phyloP scores from a whole-genome alignment of 2,329 filamentous ascomycete species.

The Dryadomyces sulphureus region DNA sequence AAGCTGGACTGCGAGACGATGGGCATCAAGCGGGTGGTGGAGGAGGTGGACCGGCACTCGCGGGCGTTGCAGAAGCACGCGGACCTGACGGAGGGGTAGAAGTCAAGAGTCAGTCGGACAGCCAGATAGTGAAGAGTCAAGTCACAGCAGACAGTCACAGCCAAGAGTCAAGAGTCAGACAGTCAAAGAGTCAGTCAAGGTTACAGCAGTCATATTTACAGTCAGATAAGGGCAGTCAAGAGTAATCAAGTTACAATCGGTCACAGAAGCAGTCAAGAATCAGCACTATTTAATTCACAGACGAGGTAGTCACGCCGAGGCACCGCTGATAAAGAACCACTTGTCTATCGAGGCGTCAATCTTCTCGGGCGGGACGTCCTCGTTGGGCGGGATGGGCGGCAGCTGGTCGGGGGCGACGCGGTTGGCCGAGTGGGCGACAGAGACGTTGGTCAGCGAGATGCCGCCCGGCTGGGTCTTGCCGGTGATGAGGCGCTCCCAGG shows the following conservation, averaged over 20 bases:
- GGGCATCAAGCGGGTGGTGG: slow-evolving; percentile 72
- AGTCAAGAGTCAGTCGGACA: neutral
- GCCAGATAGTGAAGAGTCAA: neutral
- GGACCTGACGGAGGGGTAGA: slow-evolving; percentile 44
- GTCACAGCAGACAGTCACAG: neutral
- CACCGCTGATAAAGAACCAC: slow-evolving; percentile 99
- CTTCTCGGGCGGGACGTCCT: slow-evolving; percentile 72
- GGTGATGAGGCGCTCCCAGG: slow-evolving; percentile 90
- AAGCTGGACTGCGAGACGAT: slow-evolving; percentile 66
- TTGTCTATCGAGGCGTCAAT: slow-evolving; percentile 98
- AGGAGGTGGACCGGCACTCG: slow-evolving; percentile 84
- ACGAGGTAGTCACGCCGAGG: slow-evolving; percentile 52
- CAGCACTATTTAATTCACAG: too few relatives aligned
- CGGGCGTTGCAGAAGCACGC: slow-evolving; percentile 68
- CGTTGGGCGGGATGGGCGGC: slow-evolving; percentile 59
- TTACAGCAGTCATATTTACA: too few relatives aligned
- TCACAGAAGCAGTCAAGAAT: too few relatives aligned
- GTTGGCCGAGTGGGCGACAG: slow-evolving; percentile 57
- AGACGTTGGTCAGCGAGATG: slow-evolving; percentile 73
- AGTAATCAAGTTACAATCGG: too few relatives aligned
- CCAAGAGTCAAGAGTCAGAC: too few relatives aligned
- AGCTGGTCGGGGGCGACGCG: slow-evolving; percentile 56
- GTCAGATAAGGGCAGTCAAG: too few relatives aligned
- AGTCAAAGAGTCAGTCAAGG: too few relatives aligned
- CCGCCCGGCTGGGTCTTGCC: slow-evolving; percentile 71